Base-by-base conservation (phyloP, 148 eudicot genomes). In the Vaccinium corymbosum region DNA sequence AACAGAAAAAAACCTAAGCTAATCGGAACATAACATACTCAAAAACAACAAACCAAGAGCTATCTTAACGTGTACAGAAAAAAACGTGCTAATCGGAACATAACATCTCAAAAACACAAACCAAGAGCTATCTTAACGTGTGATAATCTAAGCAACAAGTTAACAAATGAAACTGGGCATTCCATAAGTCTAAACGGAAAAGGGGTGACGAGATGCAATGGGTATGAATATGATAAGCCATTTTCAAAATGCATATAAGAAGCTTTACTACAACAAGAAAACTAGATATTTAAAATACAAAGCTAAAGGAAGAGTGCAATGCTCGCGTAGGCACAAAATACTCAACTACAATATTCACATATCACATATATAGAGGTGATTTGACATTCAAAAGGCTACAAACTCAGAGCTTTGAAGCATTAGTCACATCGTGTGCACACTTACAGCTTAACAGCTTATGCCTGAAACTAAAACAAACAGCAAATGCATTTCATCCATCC, bases 281-380 rank as follows among this genome's bases (percentile, higher is more conserved):
- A 22, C 70, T 35, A 55, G 22, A 16, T 15, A 19, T 38, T 11
- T 49, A 14, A 68, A 15, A 66, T 52, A 66, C 70, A 79, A 7
- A 77, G 27, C 48, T 74, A 80, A 74, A 80, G 76, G 80, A 49
- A 25, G 27, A 51, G 79, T 79, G 46, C 84, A 81, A 46, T 62
- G 61, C 74, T 76, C 22, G 80, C 64, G 62, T 29, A 80, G 59
- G 66, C 59, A 85, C 17, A 32, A 80, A 19, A 35, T 73, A 59
- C 16, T 53, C 62, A 53, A 68, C 89, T 85, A 89, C 81, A 59
- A 77, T 87, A 87, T 89, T 81, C 80, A 89, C 91, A 89, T 81
- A 76, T 81, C 80, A 89, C 91, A 89, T 81, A 76, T 80, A 25
- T 73, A 22, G 80, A 80, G 56, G 55, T 53, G 55, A 46, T 22